A percentile compares a stretch with the other conserved stretches of the same genome.
Evolutionary conservation across 164 flowering plant species (phyloP).

Genomic region (Platanus orientalis): DNA sequence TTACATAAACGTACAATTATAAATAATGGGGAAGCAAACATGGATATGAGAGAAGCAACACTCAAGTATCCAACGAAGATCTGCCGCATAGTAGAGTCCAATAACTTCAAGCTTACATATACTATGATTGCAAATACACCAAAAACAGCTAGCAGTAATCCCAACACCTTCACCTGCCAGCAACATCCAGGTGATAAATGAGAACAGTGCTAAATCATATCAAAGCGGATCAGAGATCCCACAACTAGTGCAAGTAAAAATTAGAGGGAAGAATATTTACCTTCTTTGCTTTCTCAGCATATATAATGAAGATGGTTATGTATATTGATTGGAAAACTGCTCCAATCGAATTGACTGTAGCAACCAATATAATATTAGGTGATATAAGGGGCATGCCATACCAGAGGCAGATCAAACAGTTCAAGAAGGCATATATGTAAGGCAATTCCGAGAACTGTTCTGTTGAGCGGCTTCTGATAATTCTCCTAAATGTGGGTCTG

Average conservation of each 20-base stretch:
- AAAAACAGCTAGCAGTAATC: constrained; percentile 44
- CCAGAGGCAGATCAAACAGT: constrained; percentile 72
- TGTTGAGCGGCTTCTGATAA: constrained; percentile 62
- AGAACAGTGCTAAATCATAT: constrained; percentile 1
- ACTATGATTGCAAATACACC: constrained; percentile 35
- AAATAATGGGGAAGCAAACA: constrained; percentile 82
- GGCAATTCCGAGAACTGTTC: constrained; percentile 88
- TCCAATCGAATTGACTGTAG: constrained; percentile 70
- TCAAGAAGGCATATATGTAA: constrained; percentile 73
- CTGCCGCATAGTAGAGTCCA: constrained; percentile 37
- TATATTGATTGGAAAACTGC: constrained; percentile 62
- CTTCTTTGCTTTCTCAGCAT: constrained; percentile 53
- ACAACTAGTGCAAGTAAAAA: background rate
- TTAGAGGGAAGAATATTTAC: constrained; percentile 18
- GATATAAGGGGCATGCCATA: constrained; percentile 61
- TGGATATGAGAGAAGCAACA: constrained; percentile 65
- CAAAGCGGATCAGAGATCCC: background rate
- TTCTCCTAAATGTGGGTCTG: constrained; percentile 84
- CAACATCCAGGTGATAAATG: background rate
- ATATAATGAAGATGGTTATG: constrained; percentile 39
- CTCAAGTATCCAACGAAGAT: constrained; percentile 61
- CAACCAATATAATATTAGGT: constrained; percentile 49
- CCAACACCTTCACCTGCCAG: constrained; percentile 54
- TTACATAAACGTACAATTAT: constrained; percentile 47
- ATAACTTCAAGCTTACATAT: constrained; percentile 38